These are phyloP conservation scores for Populus ilicifolia DNA, from an alignment of 345 rosid genomes.

Conservation along the genomic window DNA sequence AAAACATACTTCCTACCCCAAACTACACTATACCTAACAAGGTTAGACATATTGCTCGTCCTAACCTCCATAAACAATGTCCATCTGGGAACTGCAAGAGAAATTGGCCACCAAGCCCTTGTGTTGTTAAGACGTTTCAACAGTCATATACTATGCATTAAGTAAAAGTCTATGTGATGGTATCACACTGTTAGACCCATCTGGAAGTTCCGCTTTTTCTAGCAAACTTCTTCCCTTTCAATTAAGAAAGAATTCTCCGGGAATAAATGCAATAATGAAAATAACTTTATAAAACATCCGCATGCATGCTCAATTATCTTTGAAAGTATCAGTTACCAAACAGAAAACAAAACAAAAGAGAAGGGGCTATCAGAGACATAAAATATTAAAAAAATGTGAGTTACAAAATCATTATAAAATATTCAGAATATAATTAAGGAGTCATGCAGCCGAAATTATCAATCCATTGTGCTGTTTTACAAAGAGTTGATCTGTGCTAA, in stretches of 20 bases:
- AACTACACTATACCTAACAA: background rate
- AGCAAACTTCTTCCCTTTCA: background rate
- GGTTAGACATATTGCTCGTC: background rate
- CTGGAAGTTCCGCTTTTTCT: background rate
- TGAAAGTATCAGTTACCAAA: background rate
- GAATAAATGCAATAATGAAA: background rate
- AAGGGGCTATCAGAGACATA: background rate
- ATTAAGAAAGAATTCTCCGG: no score
- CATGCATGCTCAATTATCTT: no score
- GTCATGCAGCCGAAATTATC: no score
- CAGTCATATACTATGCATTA: background rate
- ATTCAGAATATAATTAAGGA: no score
- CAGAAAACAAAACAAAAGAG: background rate
- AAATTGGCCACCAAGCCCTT: background rate
- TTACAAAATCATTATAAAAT: no score
- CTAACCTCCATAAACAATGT: no score
- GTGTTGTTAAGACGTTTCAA: background rate
- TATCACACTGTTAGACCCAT: background rate
- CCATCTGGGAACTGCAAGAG: background rate
- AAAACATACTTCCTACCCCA: background rate
- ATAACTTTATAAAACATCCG: background rate
- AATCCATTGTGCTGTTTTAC: no score
- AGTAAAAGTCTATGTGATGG: background rate
- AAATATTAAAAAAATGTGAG: no score
- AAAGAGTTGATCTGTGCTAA: no score